phyloP scores from a whole-genome alignment of 257 asterid species.

The Verbascum thapsus region DNA sequence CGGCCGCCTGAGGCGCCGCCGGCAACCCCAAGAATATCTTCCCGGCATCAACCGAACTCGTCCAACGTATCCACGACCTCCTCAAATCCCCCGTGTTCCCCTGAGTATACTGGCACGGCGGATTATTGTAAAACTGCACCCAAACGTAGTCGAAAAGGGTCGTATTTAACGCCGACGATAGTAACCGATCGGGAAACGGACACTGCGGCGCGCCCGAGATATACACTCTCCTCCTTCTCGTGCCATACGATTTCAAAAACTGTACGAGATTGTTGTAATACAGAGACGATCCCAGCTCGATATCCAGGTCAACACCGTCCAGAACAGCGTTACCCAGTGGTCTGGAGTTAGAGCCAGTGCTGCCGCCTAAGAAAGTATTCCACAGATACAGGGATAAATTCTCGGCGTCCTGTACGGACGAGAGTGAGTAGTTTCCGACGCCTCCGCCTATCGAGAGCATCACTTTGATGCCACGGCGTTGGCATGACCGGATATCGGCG shows the following conservation, averaged over 20 bases:
- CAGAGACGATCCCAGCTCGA: slow-evolving; percentile 53
- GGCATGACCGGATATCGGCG: slow-evolving; percentile 52
- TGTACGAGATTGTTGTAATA: slow-evolving; percentile 55
- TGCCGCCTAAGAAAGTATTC: slow-evolving; percentile 66
- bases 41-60: slow-evolving; percentile 35
- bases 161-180: slow-evolving; percentile 53
- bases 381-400: slow-evolving; percentile 50
- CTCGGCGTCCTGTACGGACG: slow-evolving; percentile 56
- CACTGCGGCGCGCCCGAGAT: slow-evolving; percentile 77
- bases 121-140: slow-evolving; percentile 76
- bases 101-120: slow-evolving; percentile 51
- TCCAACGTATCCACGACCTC: slow-evolving; percentile 57
- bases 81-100: slow-evolving; percentile 39
- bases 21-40: slow-evolving; percentile 64
- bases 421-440: slow-evolving; percentile 55
- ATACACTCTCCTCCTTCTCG: slow-evolving; percentile 37
- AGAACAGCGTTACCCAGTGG: slow-evolving; percentile 64
- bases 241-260: slow-evolving; percentile 36
- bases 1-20: slow-evolving; percentile 64
- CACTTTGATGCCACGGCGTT: slow-evolving; percentile 51
- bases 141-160: slow-evolving; percentile 64
- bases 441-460: slow-evolving; percentile 78
- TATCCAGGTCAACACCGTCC: slow-evolving; percentile 72
- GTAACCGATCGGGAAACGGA: slow-evolving; percentile 58
- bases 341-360: slow-evolving; percentile 32